Evolutionary conservation across 495 filamentous ascomycete genomes (phyloP), one percentile per base, ranked within the genome.

Genomic region (Penicillium coffeae): DNA sequence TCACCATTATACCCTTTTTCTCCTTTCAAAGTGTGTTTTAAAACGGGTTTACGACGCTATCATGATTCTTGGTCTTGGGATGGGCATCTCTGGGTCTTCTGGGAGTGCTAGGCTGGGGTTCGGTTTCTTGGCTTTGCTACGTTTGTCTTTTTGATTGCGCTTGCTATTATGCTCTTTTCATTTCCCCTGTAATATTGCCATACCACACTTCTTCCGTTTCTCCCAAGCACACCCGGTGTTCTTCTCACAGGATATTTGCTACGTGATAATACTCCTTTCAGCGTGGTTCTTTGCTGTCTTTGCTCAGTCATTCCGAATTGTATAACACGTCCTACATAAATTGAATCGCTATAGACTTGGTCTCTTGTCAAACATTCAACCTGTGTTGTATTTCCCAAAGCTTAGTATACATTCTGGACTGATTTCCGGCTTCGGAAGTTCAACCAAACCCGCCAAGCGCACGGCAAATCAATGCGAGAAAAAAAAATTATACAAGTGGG

Each of bases 71-170:
- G 38, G 38, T 47, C 41, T 42, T 46, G 41, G 36, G 44, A 32
- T 50, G 51, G 45, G 50, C 43, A 56, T 56, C 37, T 51, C 16
- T 39, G 52, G n/a, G 41, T 56, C 52, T 52, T 54, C 48, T 54
- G 45, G 53, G 53, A 40, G 49, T 46, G 47, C 38, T 47, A 48
- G 59, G 42, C 25, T 45, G 41, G 42, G 46, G 16, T 32, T 45
- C 16, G 15, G 30, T 19, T 33, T 43, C 21, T 42, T 56, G 50
- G 46, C 9, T 52, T 55, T 33, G 52, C 45, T 58, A 48, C 44
- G 57, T 44, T 60, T 51, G 32, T 20, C 18, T 38, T 41, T 33
- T 25, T 45, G 9, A 16, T 21, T 33, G 39, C 9, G n/a, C 45
- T 19, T 40, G 30, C 16, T 37, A 37, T 51, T 51, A 34, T 32